Evolutionary conservation across 1,284 basidiomycete genomes (phyloP).

Genomic region (Apiotrichum gamsii): DNA sequence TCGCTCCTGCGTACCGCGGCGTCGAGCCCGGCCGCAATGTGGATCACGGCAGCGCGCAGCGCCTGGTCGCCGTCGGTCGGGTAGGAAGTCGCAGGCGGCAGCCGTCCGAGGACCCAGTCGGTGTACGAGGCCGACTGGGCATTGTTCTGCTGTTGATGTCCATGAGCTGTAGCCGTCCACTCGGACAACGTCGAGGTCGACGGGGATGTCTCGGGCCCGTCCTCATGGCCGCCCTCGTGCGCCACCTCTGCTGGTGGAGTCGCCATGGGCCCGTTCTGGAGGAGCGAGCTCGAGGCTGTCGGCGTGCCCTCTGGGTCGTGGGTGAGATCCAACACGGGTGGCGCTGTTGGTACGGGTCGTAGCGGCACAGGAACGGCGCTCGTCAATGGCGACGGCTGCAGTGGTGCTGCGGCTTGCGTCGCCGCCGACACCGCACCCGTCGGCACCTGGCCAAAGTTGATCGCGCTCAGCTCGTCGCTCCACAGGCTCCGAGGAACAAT

Average conservation of each 20-base stretch:
- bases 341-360: neutral
- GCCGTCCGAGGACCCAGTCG: constrained; percentile 8
- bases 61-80: constrained; percentile 3
- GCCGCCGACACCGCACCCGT: too few relatives aligned
- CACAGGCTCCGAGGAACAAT: constrained; percentile 1
- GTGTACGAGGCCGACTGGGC: too few relatives aligned
- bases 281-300: neutral
- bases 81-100: neutral
- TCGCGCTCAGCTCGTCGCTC: neutral
- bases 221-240: too few relatives aligned
- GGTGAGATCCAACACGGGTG: neutral
- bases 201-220: neutral
- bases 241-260: too few relatives aligned
- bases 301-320: neutral
- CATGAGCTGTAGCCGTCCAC: neutral
- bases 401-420: too few relatives aligned
- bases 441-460: too few relatives aligned
- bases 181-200: neutral
- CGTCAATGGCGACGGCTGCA: neutral
- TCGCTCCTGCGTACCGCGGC: constrained; percentile 32
- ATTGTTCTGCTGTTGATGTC: too few relatives aligned
- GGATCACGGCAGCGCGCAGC: constrained; percentile 22
- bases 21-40: constrained; percentile 33
- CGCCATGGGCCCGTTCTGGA: too few relatives aligned
- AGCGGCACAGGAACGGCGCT: neutral